phyloP scores from a whole-genome alignment of 176 grass and related monocot genomes.

The Phoenix roebelenii region DNA sequence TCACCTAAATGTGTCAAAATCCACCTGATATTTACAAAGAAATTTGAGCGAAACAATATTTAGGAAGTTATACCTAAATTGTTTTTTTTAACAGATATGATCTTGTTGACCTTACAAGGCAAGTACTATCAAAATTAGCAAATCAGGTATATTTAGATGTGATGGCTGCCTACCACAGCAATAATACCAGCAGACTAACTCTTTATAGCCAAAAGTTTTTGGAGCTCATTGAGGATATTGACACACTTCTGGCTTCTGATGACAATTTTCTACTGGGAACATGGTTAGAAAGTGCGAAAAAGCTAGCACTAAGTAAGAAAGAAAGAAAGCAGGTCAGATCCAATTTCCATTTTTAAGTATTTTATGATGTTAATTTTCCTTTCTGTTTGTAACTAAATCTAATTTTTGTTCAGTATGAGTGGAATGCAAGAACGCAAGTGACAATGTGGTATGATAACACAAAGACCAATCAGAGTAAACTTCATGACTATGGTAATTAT shows the following conservation, averaged over 20 bases:
- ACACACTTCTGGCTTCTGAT: slow-evolving; percentile 67
- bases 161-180: slow-evolving; percentile 43
- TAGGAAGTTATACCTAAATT: no score
- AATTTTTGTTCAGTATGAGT: slow-evolving; percentile 54
- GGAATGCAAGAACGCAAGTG: slow-evolving; percentile 96
- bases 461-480: slow-evolving; percentile 65
- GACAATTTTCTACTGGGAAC: slow-evolving; percentile 86
- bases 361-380: slow-evolving; percentile 5
- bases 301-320: slow-evolving; percentile 32
- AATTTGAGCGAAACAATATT: no score
- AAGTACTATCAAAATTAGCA: slow-evolving; percentile 84
- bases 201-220: slow-evolving; percentile 63
- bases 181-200: slow-evolving; percentile 41
- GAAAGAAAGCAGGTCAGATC: slow-evolving; percentile 60
- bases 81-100: slow-evolving; percentile 54
- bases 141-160: slow-evolving; percentile 78
- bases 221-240: slow-evolving; percentile 64
- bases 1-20: no score
- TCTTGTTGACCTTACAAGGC: slow-evolving; percentile 80
- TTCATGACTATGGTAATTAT: slow-evolving; percentile 82
- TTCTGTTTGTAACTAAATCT: not conserved
- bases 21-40: no score
- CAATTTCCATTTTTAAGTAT: slow-evolving; percentile 4
- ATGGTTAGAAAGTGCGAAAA: slow-evolving; percentile 89
- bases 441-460: slow-evolving; percentile 99